Percentiles rank a stretch among this genome's conserved stretches.
phyloP scores from a whole-genome alignment of 129 eudicot species.

The Arctium minus region DNA sequence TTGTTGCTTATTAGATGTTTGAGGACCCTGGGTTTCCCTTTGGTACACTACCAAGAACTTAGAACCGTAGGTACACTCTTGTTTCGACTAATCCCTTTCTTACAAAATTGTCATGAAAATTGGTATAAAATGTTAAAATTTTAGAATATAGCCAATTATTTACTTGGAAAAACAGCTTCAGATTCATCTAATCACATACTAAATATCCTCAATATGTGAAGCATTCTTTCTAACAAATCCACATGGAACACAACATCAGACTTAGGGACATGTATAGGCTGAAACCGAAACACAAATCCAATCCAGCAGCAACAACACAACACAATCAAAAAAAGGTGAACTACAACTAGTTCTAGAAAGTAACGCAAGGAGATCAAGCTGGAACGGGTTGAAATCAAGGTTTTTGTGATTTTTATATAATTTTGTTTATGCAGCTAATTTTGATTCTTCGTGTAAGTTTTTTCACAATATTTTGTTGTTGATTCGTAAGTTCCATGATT shows the following conservation, averaged over 20 bases:
- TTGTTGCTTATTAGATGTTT: too few species aligned
- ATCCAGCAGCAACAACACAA: neutral
- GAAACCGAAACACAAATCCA: neutral
- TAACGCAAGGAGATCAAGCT: constrained; percentile 25
- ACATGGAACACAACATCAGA: neutral
- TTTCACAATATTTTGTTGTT: neutral
- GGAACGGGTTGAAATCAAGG: constrained; percentile 31
- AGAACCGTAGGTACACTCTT: neutral
- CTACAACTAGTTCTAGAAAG: constrained; percentile 10
- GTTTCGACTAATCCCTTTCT: neutral
- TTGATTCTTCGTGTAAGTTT: neutral
- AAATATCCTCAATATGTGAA: neutral
- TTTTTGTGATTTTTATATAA: neutral
- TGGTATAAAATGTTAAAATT: neutral
- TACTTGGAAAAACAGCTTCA: neutral
- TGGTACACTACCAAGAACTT: too few species aligned
- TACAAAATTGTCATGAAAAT: neutral
- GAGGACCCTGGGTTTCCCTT: too few species aligned
- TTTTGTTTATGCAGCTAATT: neutral
- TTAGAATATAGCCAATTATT: neutral
- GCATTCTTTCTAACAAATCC: neutral
- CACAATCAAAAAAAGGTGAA: constrained; percentile 8
- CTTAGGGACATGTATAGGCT: too few species aligned
- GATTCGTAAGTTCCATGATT: neutral
- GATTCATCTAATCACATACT: neutral